phyloP scores from a whole-genome alignment of 768 basidiomycete species.

The Scleroderma citrinum region DNA sequence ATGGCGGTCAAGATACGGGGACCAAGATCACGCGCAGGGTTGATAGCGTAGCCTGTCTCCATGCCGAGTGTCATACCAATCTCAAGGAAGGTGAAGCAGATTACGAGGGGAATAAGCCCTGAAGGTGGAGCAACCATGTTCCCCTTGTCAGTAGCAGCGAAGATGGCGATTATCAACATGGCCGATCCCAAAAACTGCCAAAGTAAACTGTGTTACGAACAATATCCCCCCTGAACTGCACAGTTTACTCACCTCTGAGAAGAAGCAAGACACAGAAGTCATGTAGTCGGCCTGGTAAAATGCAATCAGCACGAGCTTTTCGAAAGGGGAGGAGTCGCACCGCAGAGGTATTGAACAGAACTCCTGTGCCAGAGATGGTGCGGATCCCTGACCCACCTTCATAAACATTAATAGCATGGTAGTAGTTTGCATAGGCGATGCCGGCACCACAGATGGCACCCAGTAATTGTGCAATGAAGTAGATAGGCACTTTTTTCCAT shows the following conservation, averaged over 20 bases:
- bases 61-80: constrained; percentile 54
- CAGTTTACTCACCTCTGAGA: constrained; percentile 34
- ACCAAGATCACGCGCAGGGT: constrained; percentile 70
- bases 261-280: constrained; percentile 40
- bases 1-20: constrained; percentile 64
- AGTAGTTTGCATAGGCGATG: constrained; percentile 58
- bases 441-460: constrained; percentile 56
- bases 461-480: constrained; percentile 58
- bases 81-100: constrained; percentile 56
- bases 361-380: constrained; percentile 52
- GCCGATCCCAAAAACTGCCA: constrained; percentile 49
- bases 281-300: constrained; percentile 33
- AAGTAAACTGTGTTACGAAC: neutral
- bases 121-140: constrained; percentile 44
- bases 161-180: constrained; percentile 48
- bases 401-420: constrained; percentile 58
- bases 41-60: constrained; percentile 62
- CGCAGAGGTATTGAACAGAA: constrained; percentile 56
- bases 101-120: constrained; percentile 47
- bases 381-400: constrained; percentile 52
- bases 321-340: constrained; percentile 29
- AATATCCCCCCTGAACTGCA: neutral
- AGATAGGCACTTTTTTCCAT: constrained; percentile 73
- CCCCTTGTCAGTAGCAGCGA: constrained; percentile 47
- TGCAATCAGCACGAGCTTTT: constrained; percentile 7